Evolutionary conservation across 257 asterid genomes (phyloP).

Genomic region (Fraxinus pennsylvanica): DNA sequence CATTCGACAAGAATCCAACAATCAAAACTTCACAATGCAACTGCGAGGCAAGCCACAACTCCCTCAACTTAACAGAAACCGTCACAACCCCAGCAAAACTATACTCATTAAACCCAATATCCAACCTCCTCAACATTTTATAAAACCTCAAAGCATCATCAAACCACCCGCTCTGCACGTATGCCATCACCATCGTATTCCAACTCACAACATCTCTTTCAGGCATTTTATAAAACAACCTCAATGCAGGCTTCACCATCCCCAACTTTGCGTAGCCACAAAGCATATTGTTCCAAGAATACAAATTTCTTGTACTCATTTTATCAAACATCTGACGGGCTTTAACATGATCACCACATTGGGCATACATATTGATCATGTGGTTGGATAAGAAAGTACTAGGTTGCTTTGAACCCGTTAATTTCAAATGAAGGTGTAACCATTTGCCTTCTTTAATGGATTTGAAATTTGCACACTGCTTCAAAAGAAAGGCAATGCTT

Average conservation of each 20-base stretch:
- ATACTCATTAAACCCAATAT: constrained; percentile 55
- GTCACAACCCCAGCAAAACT: constrained; percentile 68
- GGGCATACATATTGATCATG: constrained; percentile 62
- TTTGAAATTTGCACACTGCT: constrained; percentile 48
- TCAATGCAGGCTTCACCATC: constrained; percentile 58
- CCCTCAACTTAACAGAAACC: constrained; percentile 61
- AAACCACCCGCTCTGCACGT: constrained; percentile 50
- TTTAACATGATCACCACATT: constrained; percentile 61
- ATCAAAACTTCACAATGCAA: constrained; percentile 65
- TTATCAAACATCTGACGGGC: constrained; percentile 70
- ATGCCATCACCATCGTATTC: constrained; percentile 76
- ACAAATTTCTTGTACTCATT: constrained; percentile 63
- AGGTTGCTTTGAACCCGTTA: constrained; percentile 60
- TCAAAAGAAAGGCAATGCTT: constrained; percentile 50
- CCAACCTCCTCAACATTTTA: constrained; percentile 51
- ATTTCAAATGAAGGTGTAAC: constrained; percentile 59
- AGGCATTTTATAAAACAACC: constrained; percentile 70
- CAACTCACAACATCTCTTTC: constrained; percentile 68
- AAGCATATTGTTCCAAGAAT: constrained; percentile 85
- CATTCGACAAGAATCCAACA: constrained; percentile 64
- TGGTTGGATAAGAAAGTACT: constrained; percentile 57
- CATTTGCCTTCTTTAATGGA: constrained; percentile 49
- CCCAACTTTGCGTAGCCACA: constrained; percentile 67
- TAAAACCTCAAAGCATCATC: constrained; percentile 54
- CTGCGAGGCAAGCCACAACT: constrained; percentile 55